Evolutionary conservation across 345 rosid species (phyloP).

Genomic region (Alliaria petiolata): DNA sequence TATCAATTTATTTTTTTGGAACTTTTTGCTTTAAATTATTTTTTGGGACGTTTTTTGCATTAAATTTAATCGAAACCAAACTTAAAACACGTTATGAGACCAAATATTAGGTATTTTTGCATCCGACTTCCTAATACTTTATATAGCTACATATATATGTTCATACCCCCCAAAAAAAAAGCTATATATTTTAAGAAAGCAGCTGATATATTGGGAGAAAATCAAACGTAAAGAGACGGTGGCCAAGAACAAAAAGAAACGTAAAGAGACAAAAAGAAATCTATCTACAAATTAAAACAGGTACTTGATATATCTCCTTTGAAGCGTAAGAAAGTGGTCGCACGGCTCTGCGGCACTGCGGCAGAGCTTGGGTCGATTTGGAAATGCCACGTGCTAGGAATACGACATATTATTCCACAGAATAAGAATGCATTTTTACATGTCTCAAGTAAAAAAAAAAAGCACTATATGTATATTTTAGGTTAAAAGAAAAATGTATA

Average conservation of each 20-base stretch:
- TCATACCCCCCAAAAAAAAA: no score
- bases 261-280: background rate
- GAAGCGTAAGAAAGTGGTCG: constrained; percentile 1
- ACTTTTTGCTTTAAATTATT: no score
- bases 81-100: no score
- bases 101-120: no score
- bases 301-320: background rate
- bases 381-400: constrained; percentile 4
- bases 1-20: no score
- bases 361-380: constrained; percentile 5
- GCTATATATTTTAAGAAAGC: no score
- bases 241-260: background rate
- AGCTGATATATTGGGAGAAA: background rate
- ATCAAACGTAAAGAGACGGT: background rate
- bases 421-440: background rate
- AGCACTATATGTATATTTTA: background rate
- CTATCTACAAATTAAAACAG: background rate
- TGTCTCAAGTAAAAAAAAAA: background rate
- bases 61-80: no score
- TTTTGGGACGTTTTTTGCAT: no score
- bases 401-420: no score
- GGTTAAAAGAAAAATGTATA: background rate
- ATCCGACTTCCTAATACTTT: no score
- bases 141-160: no score
- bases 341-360: background rate